Evolutionary conservation across 2,329 filamentous ascomycete genomes (phyloP), one percentile per base, ranked within the genome.

Genomic region (Fusarium goolgardi): DNA sequence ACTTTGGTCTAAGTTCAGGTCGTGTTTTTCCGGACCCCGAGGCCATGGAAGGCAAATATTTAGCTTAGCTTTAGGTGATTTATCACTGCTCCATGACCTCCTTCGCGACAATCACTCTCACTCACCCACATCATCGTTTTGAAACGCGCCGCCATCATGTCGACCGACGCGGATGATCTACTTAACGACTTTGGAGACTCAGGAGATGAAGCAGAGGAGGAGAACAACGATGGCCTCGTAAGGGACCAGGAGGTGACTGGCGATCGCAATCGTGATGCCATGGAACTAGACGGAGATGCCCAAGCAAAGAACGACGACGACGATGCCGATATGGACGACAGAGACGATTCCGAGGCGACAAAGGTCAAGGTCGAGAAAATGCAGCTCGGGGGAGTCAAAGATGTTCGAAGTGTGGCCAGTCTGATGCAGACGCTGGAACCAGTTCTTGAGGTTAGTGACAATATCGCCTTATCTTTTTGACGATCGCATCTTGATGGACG

Each of bases 161-260:
- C 95, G 78, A 96, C 93, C 44, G 86, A 96, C 67, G 95, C 93
- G 66, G 94, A 98, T 75, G 95, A 98, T 78, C 87, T 99, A 13
- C 85, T 98, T 72, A 92, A 96, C 75, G 93, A 96, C 57, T 80
- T 81, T 59, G 79, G 76, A 11, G 79, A 76, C 75, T 92, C 90
- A 8, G 93, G 90, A 52, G 93, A 93, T 53, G 92, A 96, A 73
- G 88, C 86, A 37, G 90, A 90, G 65, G 87, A 88, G 35, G 83
- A 87, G 32, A 83, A 85, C 46, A 83, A 86, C 59, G 82, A 85
- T 68, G 81, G 81, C 54, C 77, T 80, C 54, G 78, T 83, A 40
- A 79, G 81, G 52, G 78, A 81, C 31, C 75, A 80, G 20, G 76
- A 79, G 56, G 68, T 77, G 71, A 80, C 81, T 62, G 78, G 75